Conservation (phyloP, 257 asterid genomes). For the Nicotiana paniculata region DNA sequence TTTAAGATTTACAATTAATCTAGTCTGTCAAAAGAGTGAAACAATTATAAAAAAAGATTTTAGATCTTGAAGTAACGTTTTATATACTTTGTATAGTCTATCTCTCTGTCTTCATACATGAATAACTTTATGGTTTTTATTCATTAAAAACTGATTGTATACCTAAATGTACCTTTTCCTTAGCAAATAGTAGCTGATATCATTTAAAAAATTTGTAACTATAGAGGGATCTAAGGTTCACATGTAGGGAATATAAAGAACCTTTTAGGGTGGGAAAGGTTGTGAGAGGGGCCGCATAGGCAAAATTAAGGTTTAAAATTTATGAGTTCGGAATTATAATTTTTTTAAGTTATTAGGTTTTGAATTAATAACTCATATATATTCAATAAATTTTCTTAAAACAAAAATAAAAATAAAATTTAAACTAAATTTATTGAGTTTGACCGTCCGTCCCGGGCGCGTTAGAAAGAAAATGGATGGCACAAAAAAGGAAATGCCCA, state of each 20-base stretch:
- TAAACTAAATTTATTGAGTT: no score
- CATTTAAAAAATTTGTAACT: neutral
- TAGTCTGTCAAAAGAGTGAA: neutral
- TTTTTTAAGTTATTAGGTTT: no score
- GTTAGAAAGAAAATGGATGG: conserved; percentile 22
- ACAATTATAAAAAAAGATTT: neutral
- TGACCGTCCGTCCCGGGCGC: neutral
- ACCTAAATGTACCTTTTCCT: neutral
- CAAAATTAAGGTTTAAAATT: no score
- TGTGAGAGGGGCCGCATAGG: neutral
- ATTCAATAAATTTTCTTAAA: no score
- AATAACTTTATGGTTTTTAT: neutral
- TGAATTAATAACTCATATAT: no score
- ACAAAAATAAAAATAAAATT: no score
- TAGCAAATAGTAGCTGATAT: neutral
- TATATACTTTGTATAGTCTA: neutral
- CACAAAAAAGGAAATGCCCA: conserved; percentile 62
- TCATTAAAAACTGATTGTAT: neutral
- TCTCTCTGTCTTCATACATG: neutral
- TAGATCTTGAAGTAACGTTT: neutral
- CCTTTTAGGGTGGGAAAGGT: conserved; percentile 28
- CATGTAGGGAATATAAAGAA: conserved; percentile 9
- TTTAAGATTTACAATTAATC: neutral
- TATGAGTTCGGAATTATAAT: no score
- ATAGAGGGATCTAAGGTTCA: neutral